Percentiles rank a stretch among this genome's conserved stretches.
These are phyloP conservation scores for Perilla frutescens DNA, from an alignment of 257 asterid genomes.

Conservation along the genomic window DNA sequence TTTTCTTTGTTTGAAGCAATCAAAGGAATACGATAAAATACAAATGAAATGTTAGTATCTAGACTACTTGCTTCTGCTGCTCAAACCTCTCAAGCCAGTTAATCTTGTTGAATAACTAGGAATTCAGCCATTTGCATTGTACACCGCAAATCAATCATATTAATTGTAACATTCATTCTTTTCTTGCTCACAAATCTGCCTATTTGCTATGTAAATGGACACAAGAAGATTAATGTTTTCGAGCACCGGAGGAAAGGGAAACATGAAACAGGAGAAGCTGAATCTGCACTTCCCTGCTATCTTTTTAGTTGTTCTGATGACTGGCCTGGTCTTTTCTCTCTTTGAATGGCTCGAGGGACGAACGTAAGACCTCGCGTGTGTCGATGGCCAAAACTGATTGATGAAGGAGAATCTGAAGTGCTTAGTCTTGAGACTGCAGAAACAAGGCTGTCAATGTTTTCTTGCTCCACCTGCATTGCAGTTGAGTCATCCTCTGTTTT, in stretches of 20 bases:
- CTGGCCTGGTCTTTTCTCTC: conserved; percentile 49
- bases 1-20: too few species aligned
- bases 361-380: conserved; percentile 70
- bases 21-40: too few species aligned
- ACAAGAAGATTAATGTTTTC: background rate
- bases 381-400: conserved; percentile 84
- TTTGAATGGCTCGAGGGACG: conserved; percentile 71
- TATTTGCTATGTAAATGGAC: background rate
- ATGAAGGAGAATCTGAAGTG: conserved; percentile 83
- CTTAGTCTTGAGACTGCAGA: conserved; percentile 83
- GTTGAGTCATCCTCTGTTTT: conserved; percentile 49
- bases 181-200: background rate
- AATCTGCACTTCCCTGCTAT: background rate
- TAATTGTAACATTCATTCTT: background rate
- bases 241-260: too few species aligned
- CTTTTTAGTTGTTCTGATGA: conserved; percentile 26
- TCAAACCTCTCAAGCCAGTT: too few species aligned
- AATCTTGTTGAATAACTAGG: too few species aligned
- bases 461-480: conserved; percentile 83
- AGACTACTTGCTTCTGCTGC: too few species aligned
- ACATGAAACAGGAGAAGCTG: background rate
- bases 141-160: background rate
- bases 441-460: conserved; percentile 64
- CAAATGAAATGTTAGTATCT: too few species aligned
- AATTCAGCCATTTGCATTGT: background rate